Conservation (phyloP, 108 stramenopile genomes). For the Discostella stelligeroides region DNA sequence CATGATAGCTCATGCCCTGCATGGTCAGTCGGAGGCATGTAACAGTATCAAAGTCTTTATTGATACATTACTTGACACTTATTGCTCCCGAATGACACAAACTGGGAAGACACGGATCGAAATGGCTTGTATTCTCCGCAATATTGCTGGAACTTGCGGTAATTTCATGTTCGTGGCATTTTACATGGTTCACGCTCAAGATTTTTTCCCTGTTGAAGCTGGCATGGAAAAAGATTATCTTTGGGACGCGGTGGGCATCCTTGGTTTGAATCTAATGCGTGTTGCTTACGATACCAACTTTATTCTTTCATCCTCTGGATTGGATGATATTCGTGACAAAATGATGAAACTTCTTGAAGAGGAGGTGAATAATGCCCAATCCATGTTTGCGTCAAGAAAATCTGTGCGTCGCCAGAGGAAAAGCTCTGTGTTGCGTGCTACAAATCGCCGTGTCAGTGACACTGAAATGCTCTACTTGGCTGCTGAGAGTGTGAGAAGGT, state of each 20-base stretch:
- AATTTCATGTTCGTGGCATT: slow-evolving; percentile 25
- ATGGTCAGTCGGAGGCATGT: slow-evolving; percentile 11
- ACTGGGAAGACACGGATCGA: slow-evolving; percentile 21
- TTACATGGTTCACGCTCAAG: slow-evolving; percentile 18
- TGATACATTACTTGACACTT: slow-evolving; percentile 32
- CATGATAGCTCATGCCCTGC: slow-evolving; percentile 34
- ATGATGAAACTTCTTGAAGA: slow-evolving; percentile 18
- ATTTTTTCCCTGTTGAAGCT: slow-evolving; percentile 27
- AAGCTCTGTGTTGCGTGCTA: slow-evolving; percentile 21
- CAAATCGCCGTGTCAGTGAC: slow-evolving; percentile 37
- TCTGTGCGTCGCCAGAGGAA: slow-evolving; percentile 23
- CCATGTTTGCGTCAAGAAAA: neutral
- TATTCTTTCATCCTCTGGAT: slow-evolving; percentile 11
- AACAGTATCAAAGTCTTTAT: slow-evolving; percentile 25
- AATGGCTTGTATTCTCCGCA: slow-evolving; percentile 20
- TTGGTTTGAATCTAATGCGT: slow-evolving; percentile 40
- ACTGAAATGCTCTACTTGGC: slow-evolving; percentile 8
- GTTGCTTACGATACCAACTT: slow-evolving; percentile 23
- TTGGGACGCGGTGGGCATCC: slow-evolving; percentile 27
- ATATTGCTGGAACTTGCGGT: slow-evolving; percentile 26
- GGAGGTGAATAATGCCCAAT: slow-evolving; percentile 8
- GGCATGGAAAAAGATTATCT: slow-evolving; percentile 12
- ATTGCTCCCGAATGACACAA: slow-evolving; percentile 25
- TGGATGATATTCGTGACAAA: slow-evolving; percentile 11
- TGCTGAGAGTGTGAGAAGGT: slow-evolving; percentile 7